phyloP scores from a whole-genome alignment of 257 asterid species.

The Solanum pennellii region DNA sequence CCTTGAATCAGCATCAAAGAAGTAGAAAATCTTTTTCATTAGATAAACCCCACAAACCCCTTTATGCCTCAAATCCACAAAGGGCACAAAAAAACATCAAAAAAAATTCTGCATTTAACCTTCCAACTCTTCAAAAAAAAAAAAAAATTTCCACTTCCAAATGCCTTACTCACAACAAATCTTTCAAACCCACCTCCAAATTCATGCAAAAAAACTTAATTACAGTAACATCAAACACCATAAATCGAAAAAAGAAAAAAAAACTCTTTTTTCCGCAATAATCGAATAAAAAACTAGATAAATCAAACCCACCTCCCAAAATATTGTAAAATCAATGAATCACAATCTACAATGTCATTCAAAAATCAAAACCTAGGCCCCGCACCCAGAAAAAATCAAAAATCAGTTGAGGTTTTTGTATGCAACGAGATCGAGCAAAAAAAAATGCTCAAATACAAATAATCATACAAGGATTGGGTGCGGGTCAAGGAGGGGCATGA shows the following conservation, averaged over 20 bases:
- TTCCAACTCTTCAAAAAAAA: neutral
- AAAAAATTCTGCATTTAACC: slow-evolving; percentile 15
- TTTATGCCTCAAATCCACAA: slow-evolving; percentile 11
- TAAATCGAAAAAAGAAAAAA: neutral
- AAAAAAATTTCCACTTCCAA: neutral
- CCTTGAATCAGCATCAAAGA: slow-evolving; percentile 34
- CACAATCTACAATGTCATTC: slow-evolving; percentile 1
- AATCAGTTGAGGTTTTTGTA: slow-evolving; percentile 7
- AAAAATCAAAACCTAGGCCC: neutral
- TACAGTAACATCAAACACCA: neutral
- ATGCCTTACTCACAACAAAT: slow-evolving; percentile 8
- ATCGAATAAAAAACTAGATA: neutral
- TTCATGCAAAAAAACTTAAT: slow-evolving; percentile 3
- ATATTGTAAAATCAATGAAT: neutral
- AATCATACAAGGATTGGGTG: slow-evolving; percentile 2
- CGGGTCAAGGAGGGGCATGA: slow-evolving; percentile 35
- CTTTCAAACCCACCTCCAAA: slow-evolving; percentile 10
- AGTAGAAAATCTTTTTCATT: slow-evolving; percentile 26
- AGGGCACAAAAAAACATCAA: slow-evolving; percentile 14
- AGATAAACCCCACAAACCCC: slow-evolving; percentile 10
- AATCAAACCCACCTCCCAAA: neutral
- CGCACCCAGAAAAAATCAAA: neutral
- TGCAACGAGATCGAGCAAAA: slow-evolving; percentile 27
- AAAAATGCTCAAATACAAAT: slow-evolving; percentile 14
- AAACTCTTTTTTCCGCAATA: neutral